These are phyloP conservation scores for Penicillium psychrosexuale DNA, from an alignment of 2,329 filamentous ascomycete species.

Conservation along the genomic window DNA sequence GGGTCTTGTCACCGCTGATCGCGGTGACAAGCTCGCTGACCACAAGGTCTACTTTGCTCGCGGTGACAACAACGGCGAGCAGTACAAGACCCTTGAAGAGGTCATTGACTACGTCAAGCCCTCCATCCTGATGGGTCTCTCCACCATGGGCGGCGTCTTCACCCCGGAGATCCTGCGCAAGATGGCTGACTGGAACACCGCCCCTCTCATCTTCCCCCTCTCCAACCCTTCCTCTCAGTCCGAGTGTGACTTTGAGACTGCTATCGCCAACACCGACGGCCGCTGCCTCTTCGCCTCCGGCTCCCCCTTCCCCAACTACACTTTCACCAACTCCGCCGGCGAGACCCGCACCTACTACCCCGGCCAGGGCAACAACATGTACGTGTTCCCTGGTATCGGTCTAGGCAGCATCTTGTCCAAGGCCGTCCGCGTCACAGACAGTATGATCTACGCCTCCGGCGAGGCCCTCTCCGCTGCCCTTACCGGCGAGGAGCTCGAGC, in stretches of 20 bases:
- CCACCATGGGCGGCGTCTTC: slow-evolving; percentile 91
- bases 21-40: slow-evolving; percentile 88
- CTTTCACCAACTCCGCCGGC: slow-evolving; percentile 58
- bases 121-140: slow-evolving; percentile 89
- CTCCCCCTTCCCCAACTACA: slow-evolving; percentile 78
- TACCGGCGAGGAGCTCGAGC: slow-evolving; percentile 74
- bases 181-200: slow-evolving; percentile 62
- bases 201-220: slow-evolving; percentile 91
- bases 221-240: slow-evolving; percentile 96
- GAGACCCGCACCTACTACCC: slow-evolving; percentile 67
- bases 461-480: slow-evolving; percentile 75
- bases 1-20: slow-evolving; percentile 88
- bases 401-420: slow-evolving; percentile 90
- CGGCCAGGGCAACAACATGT: slow-evolving; percentile 78
- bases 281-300: slow-evolving; percentile 91
- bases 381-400: slow-evolving; percentile 95
- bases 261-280: slow-evolving; percentile 85
- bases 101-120: slow-evolving; percentile 94
- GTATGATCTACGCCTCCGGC: slow-evolving; percentile 95
- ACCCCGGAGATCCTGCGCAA: slow-evolving; percentile 77
- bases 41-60: slow-evolving; percentile 72
- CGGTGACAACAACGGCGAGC: slow-evolving; percentile 62
- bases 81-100: slow-evolving; percentile 76
- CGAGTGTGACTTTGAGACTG: slow-evolving; percentile 95
- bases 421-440: slow-evolving; percentile 79